These are phyloP conservation scores for Beauveria sp. DNA, from an alignment of 2,329 filamentous ascomycete genomes.

Conservation along the genomic window DNA sequence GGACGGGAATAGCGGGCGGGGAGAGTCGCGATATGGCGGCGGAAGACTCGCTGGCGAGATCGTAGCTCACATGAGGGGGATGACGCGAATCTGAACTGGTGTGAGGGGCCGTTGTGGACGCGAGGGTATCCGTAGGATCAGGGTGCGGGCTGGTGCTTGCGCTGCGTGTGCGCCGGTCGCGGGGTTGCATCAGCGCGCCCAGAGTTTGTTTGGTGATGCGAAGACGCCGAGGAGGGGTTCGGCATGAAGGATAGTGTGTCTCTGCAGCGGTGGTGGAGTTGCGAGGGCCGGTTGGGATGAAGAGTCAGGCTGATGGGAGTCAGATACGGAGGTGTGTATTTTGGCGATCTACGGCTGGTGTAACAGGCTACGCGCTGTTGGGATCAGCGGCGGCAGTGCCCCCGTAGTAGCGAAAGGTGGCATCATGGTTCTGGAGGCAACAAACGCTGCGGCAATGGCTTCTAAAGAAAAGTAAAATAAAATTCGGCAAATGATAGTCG, in stretches of 20 bases:
- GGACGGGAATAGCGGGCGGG: neutral
- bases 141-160: neutral
- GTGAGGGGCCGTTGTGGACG: neutral
- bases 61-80: slow-evolving; percentile 6
- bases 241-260: neutral
- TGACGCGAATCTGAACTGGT: neutral
- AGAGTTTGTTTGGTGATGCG: neutral
- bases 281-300: neutral
- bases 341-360: too few species aligned
- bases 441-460: too few species aligned
- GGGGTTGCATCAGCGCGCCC: neutral
- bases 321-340: neutral
- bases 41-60: neutral
- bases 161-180: neutral
- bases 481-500: too few species aligned
- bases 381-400: too few species aligned
- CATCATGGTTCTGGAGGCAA: too few species aligned
- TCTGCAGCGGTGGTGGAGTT: neutral
- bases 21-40: neutral
- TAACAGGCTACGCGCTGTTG: too few species aligned
- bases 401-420: too few species aligned
- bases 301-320: neutral
- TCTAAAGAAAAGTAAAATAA: too few species aligned
- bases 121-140: neutral
- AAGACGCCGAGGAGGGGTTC: neutral